Conservation (phyloP, 2,329 filamentous ascomycete genomes). For the Reticulascus tulasneorum region DNA sequence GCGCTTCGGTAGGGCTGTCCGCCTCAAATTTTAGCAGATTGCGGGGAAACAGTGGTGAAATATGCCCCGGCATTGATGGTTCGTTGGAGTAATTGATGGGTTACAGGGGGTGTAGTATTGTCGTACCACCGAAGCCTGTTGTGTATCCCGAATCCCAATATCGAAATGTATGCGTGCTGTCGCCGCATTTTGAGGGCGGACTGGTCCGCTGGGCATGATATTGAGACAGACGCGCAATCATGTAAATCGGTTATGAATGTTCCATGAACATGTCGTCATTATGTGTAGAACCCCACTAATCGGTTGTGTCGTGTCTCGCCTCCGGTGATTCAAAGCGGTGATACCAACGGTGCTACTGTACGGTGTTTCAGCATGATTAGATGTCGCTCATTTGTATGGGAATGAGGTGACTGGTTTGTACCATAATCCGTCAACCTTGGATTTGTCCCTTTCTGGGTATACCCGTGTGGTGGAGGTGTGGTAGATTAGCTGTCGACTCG, state of each 20-base stretch:
- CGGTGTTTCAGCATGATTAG: too few species aligned
- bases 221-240: background rate
- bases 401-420: too few species aligned
- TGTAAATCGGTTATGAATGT: background rate
- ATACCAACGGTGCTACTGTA: too few species aligned
- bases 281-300: background rate
- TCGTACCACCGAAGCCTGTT: background rate
- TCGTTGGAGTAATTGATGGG: background rate
- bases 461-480: too few species aligned
- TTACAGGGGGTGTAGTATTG: background rate
- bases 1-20: background rate
- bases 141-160: background rate
- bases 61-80: background rate
- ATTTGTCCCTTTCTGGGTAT: too few species aligned
- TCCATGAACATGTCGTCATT: background rate
- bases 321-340: too few species aligned
- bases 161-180: constrained; percentile 1
- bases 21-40: background rate
- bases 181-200: background rate
- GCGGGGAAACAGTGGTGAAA: background rate
- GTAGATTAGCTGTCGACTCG: too few species aligned
- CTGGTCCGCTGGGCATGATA: too few species aligned
- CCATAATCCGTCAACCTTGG: too few species aligned
- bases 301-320: constrained; percentile 7
- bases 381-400: too few species aligned